These are phyloP conservation scores for Helminthosporium solani DNA, from an alignment of 2,329 filamentous ascomycete genomes.

Conservation along the genomic window DNA sequence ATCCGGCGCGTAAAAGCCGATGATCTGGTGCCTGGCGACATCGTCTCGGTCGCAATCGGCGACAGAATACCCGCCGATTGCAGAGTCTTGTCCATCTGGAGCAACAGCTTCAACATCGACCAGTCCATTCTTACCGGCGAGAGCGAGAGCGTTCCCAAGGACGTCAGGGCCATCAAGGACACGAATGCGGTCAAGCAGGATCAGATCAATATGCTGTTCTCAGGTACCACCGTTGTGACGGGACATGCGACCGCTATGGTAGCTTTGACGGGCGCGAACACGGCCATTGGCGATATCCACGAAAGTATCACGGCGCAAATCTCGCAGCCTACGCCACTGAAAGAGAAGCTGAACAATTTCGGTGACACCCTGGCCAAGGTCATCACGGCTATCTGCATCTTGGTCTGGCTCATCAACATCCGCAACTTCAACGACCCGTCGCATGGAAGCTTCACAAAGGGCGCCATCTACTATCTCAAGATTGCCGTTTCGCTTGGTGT, in stretches of 20 bases:
- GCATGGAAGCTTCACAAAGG: slow-evolving; percentile 92
- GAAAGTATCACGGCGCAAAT: slow-evolving; percentile 98
- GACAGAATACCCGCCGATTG: slow-evolving; percentile 95
- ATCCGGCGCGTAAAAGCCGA: slow-evolving; percentile 89
- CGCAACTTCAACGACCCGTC: slow-evolving; percentile 94
- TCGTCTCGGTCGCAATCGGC: slow-evolving; percentile 83
- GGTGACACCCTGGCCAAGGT: slow-evolving; percentile 96
- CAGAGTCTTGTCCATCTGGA: slow-evolving; percentile 83
- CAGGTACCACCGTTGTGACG: slow-evolving; percentile 93
- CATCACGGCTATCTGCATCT: slow-evolving; percentile 92
- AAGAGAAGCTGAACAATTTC: slow-evolving; percentile 98
- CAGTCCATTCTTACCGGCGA: slow-evolving; percentile 97
- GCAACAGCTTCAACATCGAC: slow-evolving; percentile 96
- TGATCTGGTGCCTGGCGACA: slow-evolving; percentile 90
- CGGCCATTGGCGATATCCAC: slow-evolving; percentile 97
- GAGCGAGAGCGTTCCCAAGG: slow-evolving; percentile 94
- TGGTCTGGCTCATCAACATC: slow-evolving; percentile 98
- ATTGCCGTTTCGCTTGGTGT: slow-evolving; percentile 98
- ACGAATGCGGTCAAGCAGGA: slow-evolving; percentile 91
- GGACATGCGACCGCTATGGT: slow-evolving; percentile 91
- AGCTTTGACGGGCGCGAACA: slow-evolving; percentile 82
- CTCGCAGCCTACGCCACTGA: slow-evolving; percentile 92
- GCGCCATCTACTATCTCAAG: slow-evolving; percentile 98
- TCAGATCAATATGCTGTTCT: slow-evolving; percentile 97
- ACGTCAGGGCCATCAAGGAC: slow-evolving; percentile 68